phyloP scores from a whole-genome alignment of 2,329 filamentous ascomycete species.

The Trichoderma sp. region DNA sequence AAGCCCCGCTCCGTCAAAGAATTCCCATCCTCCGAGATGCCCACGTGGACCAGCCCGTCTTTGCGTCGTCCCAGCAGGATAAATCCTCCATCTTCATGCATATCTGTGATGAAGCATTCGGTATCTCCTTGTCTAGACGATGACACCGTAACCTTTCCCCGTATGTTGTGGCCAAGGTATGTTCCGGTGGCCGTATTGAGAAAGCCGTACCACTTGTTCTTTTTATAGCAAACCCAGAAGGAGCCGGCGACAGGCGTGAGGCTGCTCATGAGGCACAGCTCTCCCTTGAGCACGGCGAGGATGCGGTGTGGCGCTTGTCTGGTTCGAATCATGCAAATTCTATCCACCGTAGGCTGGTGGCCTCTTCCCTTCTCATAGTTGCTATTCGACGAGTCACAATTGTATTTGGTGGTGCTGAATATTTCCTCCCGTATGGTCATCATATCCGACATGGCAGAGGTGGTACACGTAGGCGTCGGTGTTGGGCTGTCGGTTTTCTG shows the following conservation, averaged over 20 bases:
- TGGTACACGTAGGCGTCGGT: too few relatives aligned
- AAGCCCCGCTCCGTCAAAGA: too few relatives aligned
- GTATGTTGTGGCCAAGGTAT: not conserved
- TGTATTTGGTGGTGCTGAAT: too few relatives aligned
- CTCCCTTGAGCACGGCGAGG: not conserved
- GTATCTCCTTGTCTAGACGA: not conserved
- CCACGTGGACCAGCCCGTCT: not conserved
- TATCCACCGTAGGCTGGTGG: not conserved
- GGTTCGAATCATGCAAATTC: not conserved
- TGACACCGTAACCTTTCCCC: not conserved
- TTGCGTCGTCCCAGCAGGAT: not conserved
- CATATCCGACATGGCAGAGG: too few relatives aligned
- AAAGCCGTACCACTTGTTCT: not conserved
- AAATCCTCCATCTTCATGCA: not conserved
- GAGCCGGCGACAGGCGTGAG: not conserved
- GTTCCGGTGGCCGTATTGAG: not conserved
- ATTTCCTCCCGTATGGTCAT: too few relatives aligned
- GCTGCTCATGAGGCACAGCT: too few relatives aligned
- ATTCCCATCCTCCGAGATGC: not conserved
- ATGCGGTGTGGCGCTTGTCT: not conserved
- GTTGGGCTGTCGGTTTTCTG: too few relatives aligned
- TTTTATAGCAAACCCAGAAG: not conserved
- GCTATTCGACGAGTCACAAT: too few relatives aligned
- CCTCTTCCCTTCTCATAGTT: too few relatives aligned
- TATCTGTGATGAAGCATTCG: not conserved